Evolutionary conservation across 1,284 basidiomycete species (phyloP), one percentile per base, ranked within the genome.

Genomic region (Trichosporon sp.): DNA sequence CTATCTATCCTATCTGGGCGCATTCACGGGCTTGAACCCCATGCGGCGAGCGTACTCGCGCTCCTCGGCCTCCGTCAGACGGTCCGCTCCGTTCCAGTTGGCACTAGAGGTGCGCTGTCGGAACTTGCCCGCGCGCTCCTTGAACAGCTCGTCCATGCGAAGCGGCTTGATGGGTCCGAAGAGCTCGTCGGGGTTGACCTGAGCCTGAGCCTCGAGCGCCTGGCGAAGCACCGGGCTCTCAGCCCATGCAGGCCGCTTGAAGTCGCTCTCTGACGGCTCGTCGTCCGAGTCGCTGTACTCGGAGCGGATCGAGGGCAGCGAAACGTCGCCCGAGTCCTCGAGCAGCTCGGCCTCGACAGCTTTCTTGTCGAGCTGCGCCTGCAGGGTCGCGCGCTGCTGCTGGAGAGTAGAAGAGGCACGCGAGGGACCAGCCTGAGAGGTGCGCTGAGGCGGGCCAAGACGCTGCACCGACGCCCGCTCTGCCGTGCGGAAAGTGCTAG

Each of bases 271-370:
- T 71, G 87, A 88, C 32, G 87, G 87, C 74, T 93, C 91, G 72
- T 95, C 91, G 58, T 93, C 94, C 4, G 92, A 95, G 79, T 96
- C 90, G 3, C 92, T 95, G 78, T 96, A 96, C 80, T 96, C 94
- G 79, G 90, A 93, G 69, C 92, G 89, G 73, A 95, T 92, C 63
- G 96, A 94, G 0, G 94, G 93, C 34, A 97, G 83, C 70, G 93
- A 76, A 31, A 78, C 94, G 69, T 85, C 88, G 81, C 95, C 92
- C 71, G 75, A 86, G 27, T 54, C 49, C 77, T 77, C 83, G 68
- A 71, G 76, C 76, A 71, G 76, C 76, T 76, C 83, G 68, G 70
- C 74, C 61, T 76, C 73, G 23, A 65, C 61, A 9, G 76, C 79
- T 67, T 83, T 81, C 70, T 84, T 86, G 46, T 85, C 85, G 61